phyloP scores from a whole-genome alignment of 164 flowering plant genomes.

The Magnolia sinica region DNA sequence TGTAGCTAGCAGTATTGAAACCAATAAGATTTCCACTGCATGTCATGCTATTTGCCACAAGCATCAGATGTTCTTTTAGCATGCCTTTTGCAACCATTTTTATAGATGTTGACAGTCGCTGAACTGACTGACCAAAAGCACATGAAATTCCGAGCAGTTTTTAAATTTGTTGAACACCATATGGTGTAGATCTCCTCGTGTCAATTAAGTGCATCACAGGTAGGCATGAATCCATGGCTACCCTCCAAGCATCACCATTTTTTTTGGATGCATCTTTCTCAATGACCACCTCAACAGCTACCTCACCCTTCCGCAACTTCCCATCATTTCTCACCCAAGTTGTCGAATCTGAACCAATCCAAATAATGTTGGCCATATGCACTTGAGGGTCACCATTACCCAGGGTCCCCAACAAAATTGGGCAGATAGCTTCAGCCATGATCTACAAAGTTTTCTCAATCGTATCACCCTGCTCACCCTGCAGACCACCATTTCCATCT shows the following conservation, averaged over 20 bases:
- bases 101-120: too few species aligned
- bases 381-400: constrained; percentile 85
- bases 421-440: constrained; percentile 61
- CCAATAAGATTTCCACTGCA: too few species aligned
- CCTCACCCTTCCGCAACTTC: constrained; percentile 52
- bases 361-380: constrained; percentile 50
- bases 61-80: too few species aligned
- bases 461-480: constrained; percentile 8
- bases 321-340: constrained; percentile 57
- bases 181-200: constrained; percentile 70
- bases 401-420: constrained; percentile 62
- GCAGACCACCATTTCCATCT: constrained; percentile 24
- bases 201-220: constrained; percentile 87
- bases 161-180: constrained; percentile 81
- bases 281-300: constrained; percentile 70
- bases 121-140: constrained; percentile 89
- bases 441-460: constrained; percentile 43
- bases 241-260: constrained; percentile 91
- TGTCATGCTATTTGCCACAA: too few species aligned
- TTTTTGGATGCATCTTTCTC: constrained; percentile 60
- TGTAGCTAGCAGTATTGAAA: too few species aligned
- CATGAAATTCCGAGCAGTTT: constrained; percentile 85
- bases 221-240: constrained; percentile 77
- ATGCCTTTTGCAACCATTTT: too few species aligned
- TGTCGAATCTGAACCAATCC: constrained; percentile 63